Percentiles rank a stretch among this genome's conserved stretches.
phyloP scores from a whole-genome alignment of 139 green algal species.

The Prasinococcaceae sp. region DNA sequence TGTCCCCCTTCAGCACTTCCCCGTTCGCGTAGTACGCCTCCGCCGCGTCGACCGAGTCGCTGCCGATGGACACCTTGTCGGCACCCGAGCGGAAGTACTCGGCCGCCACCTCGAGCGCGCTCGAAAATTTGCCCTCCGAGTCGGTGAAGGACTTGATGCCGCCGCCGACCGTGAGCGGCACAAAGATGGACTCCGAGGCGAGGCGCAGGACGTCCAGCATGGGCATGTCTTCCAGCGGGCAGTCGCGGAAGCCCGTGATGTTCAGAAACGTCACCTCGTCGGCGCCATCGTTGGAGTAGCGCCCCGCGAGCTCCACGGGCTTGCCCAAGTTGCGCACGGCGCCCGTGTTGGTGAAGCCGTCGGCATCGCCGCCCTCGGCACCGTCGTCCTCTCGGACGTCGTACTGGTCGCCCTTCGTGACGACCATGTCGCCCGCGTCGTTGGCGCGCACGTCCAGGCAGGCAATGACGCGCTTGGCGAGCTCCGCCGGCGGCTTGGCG shows the following conservation, averaged over 20 bases:
- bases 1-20: constrained; percentile 31
- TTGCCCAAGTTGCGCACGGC: constrained; percentile 81
- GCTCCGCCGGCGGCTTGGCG: constrained; percentile 6
- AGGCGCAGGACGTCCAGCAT: constrained; percentile 77
- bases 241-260: constrained; percentile 93
- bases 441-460: constrained; percentile 94
- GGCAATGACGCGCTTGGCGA: constrained; percentile 90
- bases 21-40: constrained; percentile 24
- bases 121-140: constrained; percentile 36
- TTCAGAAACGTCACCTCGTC: constrained; percentile 98
- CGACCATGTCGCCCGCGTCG: constrained; percentile 80
- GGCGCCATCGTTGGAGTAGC: constrained; percentile 87
- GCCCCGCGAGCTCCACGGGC: constrained; percentile 48
- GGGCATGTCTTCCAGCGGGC: constrained; percentile 77
- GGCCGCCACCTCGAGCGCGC: constrained; percentile 81
- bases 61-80: constrained; percentile 95
- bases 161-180: constrained; percentile 92
- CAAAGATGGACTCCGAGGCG: constrained; percentile 86
- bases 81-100: constrained; percentile 93
- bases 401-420: constrained; percentile 80
- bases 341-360: not conserved
- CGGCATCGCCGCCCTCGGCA: constrained; percentile 17
- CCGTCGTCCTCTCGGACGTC: constrained; percentile 81
- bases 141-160: constrained; percentile 90
- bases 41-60: constrained; percentile 48